Conservation (phyloP, 495 filamentous ascomycete species). For the Lepidopterella palustris region DNA sequence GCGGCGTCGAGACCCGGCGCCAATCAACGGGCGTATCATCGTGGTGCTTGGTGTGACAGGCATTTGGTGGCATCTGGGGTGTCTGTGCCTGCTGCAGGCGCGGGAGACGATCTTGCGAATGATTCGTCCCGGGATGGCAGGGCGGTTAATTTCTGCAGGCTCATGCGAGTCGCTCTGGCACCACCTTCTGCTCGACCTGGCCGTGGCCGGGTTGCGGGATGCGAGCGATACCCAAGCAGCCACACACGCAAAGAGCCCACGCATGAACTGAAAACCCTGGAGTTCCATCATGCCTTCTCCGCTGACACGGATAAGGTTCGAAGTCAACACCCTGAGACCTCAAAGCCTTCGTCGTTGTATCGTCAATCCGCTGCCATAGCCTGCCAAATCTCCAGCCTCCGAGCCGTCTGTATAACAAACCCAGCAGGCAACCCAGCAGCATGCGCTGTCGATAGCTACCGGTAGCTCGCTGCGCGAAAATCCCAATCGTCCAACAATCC, state of each 20-base stretch:
- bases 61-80: not conserved
- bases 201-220: too few relatives aligned
- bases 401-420: slow-evolving; percentile 18
- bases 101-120: not conserved
- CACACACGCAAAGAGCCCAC: not conserved
- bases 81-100: not conserved
- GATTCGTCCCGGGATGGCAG: slow-evolving; percentile 1
- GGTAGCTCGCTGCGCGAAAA: slow-evolving; percentile 30
- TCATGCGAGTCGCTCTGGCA: not conserved
- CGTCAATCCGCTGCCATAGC: not conserved
- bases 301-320: not conserved
- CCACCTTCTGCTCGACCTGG: not conserved
- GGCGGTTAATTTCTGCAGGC: not conserved
- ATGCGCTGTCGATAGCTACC: slow-evolving; percentile 25
- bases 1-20: not conserved
- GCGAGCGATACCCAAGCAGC: not conserved
- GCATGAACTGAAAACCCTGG: slow-evolving; percentile 3
- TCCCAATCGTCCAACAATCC: slow-evolving; percentile 17
- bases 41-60: slow-evolving; percentile 1
- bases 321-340: not conserved
- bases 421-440: slow-evolving; percentile 4
- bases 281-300: slow-evolving; percentile 1
- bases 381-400: not conserved
- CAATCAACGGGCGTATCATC: not conserved
- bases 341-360: not conserved